phyloP scores from a whole-genome alignment of 495 filamentous ascomycete species.

The Penicillium turbatum region DNA sequence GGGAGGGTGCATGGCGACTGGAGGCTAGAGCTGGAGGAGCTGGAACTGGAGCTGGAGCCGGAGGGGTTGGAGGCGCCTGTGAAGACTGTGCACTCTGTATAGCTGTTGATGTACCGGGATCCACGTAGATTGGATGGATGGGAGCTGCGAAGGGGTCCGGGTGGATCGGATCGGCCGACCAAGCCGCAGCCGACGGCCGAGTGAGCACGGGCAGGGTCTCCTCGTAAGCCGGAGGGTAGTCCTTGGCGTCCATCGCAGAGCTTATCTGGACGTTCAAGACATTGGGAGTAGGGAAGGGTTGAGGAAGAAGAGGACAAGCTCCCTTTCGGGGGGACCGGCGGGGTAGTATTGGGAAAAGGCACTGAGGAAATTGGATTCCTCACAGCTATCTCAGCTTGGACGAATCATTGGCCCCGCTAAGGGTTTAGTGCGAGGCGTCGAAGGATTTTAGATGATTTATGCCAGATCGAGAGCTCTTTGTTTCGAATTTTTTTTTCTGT shows the following conservation, averaged over 20 bases:
- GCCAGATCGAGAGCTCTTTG: not conserved
- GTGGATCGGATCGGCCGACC: conserved; percentile 15
- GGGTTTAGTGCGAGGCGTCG: conserved; percentile 1
- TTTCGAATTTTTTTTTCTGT: not conserved
- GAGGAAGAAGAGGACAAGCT: conserved; percentile 17
- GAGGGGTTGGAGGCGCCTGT: not conserved
- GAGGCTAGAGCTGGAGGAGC: conserved; percentile 4
- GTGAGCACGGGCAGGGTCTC: conserved; percentile 29
- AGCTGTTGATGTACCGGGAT: not conserved
- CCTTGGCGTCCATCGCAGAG: conserved; percentile 36
- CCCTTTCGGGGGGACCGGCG: conserved; percentile 16
- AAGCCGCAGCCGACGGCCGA: conserved; percentile 16
- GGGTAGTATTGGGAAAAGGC: conserved; percentile 17
- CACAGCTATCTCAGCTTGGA: not conserved
- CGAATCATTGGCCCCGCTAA: conserved; percentile 6
- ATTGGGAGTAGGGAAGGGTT: not conserved
- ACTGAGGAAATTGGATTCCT: conserved; percentile 6
- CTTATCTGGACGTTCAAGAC: conserved; percentile 12
- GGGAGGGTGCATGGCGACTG: conserved; percentile 29
- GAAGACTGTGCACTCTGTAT: not conserved
- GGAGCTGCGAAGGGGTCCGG: conserved; percentile 7
- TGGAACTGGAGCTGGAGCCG: not conserved
- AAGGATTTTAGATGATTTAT: not conserved
- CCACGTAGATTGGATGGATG: not conserved
- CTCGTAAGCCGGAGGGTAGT: conserved; percentile 23